Evolutionary conservation across 169 alveolate genomes (phyloP).

Genomic region (Eimeria sp.): DNA sequence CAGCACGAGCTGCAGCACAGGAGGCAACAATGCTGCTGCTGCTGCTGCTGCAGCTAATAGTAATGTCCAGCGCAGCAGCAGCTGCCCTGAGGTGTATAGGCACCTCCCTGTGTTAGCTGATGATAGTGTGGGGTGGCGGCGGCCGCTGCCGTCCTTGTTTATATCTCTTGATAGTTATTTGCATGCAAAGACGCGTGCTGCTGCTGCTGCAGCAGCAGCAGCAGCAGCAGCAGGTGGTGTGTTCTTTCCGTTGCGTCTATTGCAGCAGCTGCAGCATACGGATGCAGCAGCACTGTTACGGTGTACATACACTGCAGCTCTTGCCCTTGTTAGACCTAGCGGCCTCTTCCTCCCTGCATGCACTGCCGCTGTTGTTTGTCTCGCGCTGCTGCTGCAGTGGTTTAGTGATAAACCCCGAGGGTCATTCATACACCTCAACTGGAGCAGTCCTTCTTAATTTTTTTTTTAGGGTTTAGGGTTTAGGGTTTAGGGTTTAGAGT

Average conservation of each 20-base stretch:
- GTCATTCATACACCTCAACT: not conserved
- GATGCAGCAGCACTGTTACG: constrained; percentile 6
- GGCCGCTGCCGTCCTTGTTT: constrained; percentile 51
- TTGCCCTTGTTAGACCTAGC: constrained; percentile 18
- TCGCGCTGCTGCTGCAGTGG: constrained; percentile 57
- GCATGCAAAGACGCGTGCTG: no score
- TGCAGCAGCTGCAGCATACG: constrained; percentile 28
- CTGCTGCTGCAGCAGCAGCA: no score
- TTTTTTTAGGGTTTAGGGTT: not conserved
- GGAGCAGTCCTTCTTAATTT: not conserved
- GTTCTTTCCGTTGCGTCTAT: not conserved
- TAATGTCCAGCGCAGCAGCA: not conserved
- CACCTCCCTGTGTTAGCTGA: not conserved
- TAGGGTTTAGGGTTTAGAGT: constrained; percentile 14
- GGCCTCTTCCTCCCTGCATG: not conserved
- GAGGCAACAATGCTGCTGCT: not conserved
- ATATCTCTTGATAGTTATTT: not conserved
- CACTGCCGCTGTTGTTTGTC: constrained; percentile 36
- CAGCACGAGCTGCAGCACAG: constrained; percentile 10
- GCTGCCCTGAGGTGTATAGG: constrained; percentile 26
- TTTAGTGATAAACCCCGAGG: not conserved
- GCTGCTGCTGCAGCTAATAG: constrained; percentile 46
- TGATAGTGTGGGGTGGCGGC: constrained; percentile 6
- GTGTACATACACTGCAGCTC: constrained; percentile 41
- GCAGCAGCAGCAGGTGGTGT: constrained; percentile 17